Evolutionary conservation across 345 rosid species (phyloP).

Genomic region (Anacardium occidentale): DNA sequence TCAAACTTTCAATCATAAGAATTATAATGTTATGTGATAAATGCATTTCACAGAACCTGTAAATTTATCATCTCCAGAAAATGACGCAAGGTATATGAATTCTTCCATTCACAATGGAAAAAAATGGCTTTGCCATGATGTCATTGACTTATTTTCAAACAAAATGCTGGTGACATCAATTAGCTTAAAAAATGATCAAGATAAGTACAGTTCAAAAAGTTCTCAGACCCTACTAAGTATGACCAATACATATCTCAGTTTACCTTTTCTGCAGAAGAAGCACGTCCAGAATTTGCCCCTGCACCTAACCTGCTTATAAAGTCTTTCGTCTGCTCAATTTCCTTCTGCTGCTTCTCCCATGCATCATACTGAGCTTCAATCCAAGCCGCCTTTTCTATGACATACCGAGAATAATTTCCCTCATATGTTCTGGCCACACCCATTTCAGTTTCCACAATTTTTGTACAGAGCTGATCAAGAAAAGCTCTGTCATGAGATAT

Average conservation of each 20-base stretch:
- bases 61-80: neutral
- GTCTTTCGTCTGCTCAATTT: conserved; percentile 76
- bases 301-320: conserved; percentile 76
- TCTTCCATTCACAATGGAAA: too few species aligned
- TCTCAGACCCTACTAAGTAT: neutral
- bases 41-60: neutral
- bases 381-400: conserved; percentile 72
- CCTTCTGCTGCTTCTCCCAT: conserved; percentile 95
- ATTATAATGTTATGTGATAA: neutral
- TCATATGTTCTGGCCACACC: conserved; percentile 81
- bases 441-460: conserved; percentile 95
- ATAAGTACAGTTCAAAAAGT: neutral
- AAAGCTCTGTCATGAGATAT: conserved; percentile 96
- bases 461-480: conserved; percentile 91
- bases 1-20: neutral
- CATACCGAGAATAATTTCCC: conserved; percentile 88
- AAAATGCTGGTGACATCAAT: neutral
- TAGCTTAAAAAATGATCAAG: neutral
- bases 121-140: neutral
- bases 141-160: neutral
- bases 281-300: conserved; percentile 90
- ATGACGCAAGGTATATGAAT: neutral
- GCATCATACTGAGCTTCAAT: conserved; percentile 71
- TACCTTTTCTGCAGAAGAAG: conserved; percentile 97
- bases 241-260: neutral